Base-by-base conservation (phyloP, 305 asterid genomes). In the Rubia tinctorum region DNA sequence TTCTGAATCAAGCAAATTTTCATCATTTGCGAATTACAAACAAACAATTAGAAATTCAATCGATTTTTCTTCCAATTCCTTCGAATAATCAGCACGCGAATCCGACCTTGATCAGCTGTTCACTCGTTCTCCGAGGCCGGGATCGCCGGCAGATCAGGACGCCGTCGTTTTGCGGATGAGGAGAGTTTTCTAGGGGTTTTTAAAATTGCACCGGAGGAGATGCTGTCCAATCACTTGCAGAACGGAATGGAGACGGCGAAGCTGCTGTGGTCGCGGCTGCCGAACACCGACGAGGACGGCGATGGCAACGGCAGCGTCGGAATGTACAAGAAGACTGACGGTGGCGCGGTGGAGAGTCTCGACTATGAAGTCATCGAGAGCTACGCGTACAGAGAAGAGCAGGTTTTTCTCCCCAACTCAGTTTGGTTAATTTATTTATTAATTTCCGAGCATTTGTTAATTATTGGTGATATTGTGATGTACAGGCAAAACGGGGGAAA, bases 301-400 rank as follows among this genome's bases (percentile, higher is more conserved):
- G 81, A 51, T 0, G 64, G 64, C 34, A 23, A 22, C 27, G 84
- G 84, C 27, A 88, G 72, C 55, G 58, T 73, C 64, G 84, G 80
- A 61, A 78, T 51, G 45, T 55, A 68, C 15, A 83, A 77, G 82
- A 87, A 76, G 75, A 80, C 27, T 22, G 89, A 89, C 47, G 91
- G 83, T 7, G 75, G 80, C 62, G 13, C 75, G 65, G 95, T 85
- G 51, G 97, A 95, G 83, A 95, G 99, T 86, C 97, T 95, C 64
- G 99, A 95, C 66, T 95, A 92, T 81, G 99, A 95, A 90, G 97
- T 91, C 18, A 86, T 95, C 72, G 99, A 92, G 69, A 95, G 92
- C 78, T 85, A 78, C 63, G 95, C 96, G 25, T 95, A 95, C 75
- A 83, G 96, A 68, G 87, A 82, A 79, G 97, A 95, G 69, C 99